Percentiles rank a stretch among this genome's conserved stretches.
Evolutionary conservation across 306 rosid genomes (phyloP).

Genomic region (Medicago arabica): DNA sequence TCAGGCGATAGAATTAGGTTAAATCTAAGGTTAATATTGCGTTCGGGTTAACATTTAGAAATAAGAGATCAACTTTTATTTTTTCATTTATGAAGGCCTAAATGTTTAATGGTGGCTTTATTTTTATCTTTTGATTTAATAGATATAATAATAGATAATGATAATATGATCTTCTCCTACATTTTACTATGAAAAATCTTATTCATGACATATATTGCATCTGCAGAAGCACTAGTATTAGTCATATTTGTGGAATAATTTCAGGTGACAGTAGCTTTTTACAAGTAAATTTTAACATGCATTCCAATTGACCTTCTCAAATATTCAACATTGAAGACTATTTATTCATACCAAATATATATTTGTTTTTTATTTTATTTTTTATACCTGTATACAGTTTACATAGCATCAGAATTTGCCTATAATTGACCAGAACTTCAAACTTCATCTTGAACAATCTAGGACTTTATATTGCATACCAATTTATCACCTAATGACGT

Average conservation of each 20-base stretch:
- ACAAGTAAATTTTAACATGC: not conserved
- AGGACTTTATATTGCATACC: conserved; percentile 33
- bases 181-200: conserved; percentile 5
- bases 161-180: not conserved
- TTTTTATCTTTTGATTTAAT: too few relatives aligned
- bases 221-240: not conserved
- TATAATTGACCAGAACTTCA: not conserved
- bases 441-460: conserved; percentile 4
- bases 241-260: not conserved
- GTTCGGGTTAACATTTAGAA: too few relatives aligned
- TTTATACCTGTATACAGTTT: conserved; percentile 30
- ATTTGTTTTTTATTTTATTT: conserved; percentile 25
- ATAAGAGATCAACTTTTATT: too few relatives aligned
- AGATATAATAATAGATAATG: too few relatives aligned
- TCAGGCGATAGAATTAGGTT: too few relatives aligned
- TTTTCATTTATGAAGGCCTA: too few relatives aligned
- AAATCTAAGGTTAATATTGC: too few relatives aligned
- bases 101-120: too few relatives aligned
- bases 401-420: conserved; percentile 7
- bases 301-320: not conserved
- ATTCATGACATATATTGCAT: not conserved
- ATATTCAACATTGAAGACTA: not conserved
- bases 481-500: conserved; percentile 12
- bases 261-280: not conserved
- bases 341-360: conserved; percentile 22